A percentile compares a stretch with the other conserved stretches of the same genome.
These are phyloP conservation scores for Aquilaria agallochum DNA, from an alignment of 441 rosid genomes.

Conservation along the genomic window DNA sequence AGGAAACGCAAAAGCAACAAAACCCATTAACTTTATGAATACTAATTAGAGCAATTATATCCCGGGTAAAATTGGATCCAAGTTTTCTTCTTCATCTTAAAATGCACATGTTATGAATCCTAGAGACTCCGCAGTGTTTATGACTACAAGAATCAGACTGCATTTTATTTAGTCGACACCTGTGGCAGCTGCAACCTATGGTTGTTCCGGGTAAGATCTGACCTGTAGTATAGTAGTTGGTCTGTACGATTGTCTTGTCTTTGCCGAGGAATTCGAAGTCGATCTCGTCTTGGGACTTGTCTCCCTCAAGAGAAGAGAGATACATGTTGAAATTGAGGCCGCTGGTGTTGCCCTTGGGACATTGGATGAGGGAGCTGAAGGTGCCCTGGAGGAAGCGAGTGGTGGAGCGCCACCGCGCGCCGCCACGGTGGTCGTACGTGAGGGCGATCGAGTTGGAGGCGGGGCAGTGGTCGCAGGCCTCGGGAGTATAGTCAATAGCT, in stretches of 20 bases:
- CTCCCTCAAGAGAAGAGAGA: conserved; percentile 54
- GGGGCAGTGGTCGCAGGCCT: conserved; percentile 47
- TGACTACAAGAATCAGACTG: no score
- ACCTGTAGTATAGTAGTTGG: conserved; percentile 48
- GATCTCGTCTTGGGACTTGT: conserved; percentile 59
- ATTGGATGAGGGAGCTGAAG: conserved; percentile 42
- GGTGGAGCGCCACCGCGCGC: conserved; percentile 59
- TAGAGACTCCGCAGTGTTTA: no score
- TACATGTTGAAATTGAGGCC: conserved; percentile 64
- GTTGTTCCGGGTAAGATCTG: neutral
- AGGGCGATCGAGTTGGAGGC: conserved; percentile 40
- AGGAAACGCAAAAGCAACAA: neutral
- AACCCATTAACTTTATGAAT: neutral
- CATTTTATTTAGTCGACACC: no score
- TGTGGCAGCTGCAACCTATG: no score
- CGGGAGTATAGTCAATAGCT: conserved; percentile 56
- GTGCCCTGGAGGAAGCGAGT: conserved; percentile 50
- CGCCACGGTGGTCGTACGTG: conserved; percentile 52
- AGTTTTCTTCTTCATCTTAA: no score
- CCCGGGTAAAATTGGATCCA: neutral
- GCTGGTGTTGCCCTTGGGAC: conserved; percentile 49
- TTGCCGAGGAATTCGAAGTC: conserved; percentile 64
- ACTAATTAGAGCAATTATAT: neutral
- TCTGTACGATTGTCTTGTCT: conserved; percentile 41
- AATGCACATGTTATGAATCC: no score